Evolutionary conservation across 345 rosid species (phyloP).

Genomic region (Brassica carinata): DNA sequence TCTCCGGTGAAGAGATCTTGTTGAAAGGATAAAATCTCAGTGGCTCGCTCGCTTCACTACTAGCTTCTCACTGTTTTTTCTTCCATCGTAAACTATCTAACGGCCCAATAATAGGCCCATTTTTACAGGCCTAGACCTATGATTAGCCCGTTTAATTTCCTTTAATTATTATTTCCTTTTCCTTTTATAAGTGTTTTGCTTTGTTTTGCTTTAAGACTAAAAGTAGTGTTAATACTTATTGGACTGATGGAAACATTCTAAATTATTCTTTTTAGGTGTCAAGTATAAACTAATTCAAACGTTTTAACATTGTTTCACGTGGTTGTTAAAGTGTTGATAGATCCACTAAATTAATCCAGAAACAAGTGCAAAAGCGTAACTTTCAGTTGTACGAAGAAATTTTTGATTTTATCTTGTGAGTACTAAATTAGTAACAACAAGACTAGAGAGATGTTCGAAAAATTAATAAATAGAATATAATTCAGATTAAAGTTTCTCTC

Average conservation of each 20-base stretch:
- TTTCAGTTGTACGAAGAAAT: too few species aligned
- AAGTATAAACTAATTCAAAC: neutral
- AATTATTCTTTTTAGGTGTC: too few species aligned
- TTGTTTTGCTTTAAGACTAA: neutral
- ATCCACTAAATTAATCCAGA: neutral
- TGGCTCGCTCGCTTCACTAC: slow-evolving; percentile 18
- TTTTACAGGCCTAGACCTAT: neutral
- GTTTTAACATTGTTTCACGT: neutral
- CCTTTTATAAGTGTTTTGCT: neutral
- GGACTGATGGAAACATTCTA: neutral
- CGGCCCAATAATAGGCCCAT: slow-evolving; percentile 16
- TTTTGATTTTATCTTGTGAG: neutral
- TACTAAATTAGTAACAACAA: slow-evolving; percentile 2
- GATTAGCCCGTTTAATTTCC: neutral
- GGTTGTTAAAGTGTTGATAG: neutral
- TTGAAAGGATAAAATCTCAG: slow-evolving; percentile 31
- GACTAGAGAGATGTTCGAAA: neutral
- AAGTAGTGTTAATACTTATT: too few species aligned
- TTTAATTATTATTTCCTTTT: neutral
- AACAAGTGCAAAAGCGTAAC: neutral
- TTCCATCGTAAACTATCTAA: neutral
- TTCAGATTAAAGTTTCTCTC: neutral
- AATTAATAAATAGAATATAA: slow-evolving; percentile 30
- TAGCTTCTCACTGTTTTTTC: neutral
- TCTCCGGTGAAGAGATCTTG: neutral